Evolutionary conservation across 2,329 filamentous ascomycete genomes (phyloP).

Genomic region (Chalaropsis thielavioides): DNA sequence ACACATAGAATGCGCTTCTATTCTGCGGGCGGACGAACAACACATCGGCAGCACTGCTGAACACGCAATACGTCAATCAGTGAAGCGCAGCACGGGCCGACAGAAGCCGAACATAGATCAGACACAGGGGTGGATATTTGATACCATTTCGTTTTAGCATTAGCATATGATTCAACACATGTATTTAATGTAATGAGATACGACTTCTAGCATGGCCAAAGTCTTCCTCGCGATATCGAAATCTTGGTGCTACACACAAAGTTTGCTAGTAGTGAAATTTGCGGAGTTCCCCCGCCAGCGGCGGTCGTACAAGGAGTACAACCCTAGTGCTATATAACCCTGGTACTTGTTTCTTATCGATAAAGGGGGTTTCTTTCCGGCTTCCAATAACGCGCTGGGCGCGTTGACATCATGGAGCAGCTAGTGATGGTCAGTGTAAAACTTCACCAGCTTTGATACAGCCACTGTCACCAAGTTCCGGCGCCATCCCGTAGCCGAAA

Average conservation of each 20-base stretch:
- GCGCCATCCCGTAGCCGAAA: too few relatives aligned
- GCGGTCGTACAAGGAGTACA: background rate
- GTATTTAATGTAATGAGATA: slow-evolving; percentile 15
- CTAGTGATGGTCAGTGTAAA: background rate
- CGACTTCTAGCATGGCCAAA: background rate
- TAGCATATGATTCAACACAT: background rate
- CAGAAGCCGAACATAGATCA: background rate
- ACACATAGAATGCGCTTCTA: too few relatives aligned
- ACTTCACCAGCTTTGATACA: background rate
- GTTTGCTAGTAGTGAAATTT: background rate
- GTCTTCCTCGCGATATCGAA: background rate
- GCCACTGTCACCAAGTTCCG: too few relatives aligned
- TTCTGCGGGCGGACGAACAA: too few relatives aligned
- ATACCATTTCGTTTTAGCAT: slow-evolving; percentile 14
- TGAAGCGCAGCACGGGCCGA: too few relatives aligned
- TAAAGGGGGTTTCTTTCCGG: background rate
- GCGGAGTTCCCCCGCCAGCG: background rate
- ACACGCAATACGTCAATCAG: background rate
- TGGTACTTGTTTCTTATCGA: background rate
- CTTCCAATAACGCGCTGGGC: background rate
- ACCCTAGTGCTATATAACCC: background rate
- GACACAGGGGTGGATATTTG: slow-evolving; percentile 7
- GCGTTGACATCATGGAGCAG: slow-evolving; percentile 5
- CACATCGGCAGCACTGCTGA: too few relatives aligned
- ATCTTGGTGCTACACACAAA: background rate